Evolutionary conservation across 371 early-diverging fungal genomes (phyloP).

Genomic region (Catenaria anguillulae): DNA sequence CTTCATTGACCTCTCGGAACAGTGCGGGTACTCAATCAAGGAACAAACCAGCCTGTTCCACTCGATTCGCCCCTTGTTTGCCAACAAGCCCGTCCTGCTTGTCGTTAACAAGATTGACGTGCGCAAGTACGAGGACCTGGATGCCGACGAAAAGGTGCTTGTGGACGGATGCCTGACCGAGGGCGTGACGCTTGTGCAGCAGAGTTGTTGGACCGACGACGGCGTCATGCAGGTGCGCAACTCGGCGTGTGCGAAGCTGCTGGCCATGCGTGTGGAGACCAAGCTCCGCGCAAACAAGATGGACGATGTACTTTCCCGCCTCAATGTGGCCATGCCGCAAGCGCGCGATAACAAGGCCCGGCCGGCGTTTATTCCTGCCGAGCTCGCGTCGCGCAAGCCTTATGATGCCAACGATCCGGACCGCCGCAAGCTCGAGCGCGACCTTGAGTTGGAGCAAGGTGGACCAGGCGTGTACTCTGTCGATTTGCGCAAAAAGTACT

Average conservation of each 20-base stretch:
- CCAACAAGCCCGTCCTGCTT: slow-evolving; percentile 93
- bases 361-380: slow-evolving; percentile 71
- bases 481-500: slow-evolving; percentile 58
- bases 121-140: slow-evolving; percentile 62
- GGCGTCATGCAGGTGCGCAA: slow-evolving; percentile 94
- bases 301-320: slow-evolving; percentile 80
- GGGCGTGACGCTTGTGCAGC: slow-evolving; percentile 51
- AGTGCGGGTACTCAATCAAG: slow-evolving; percentile 95
- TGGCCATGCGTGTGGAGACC: slow-evolving; percentile 84
- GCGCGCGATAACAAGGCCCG: slow-evolving; percentile 71
- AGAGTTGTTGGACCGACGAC: slow-evolving; percentile 82
- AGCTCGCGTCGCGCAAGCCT: slow-evolving; percentile 42
- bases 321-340: slow-evolving; percentile 80
- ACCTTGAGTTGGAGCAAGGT: slow-evolving; percentile 76
- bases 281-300: slow-evolving; percentile 87
- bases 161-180: slow-evolving; percentile 55
- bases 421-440: slow-evolving; percentile 66
- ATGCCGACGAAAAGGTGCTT: slow-evolving; percentile 50
- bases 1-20: slow-evolving; percentile 98
- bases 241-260: slow-evolving; percentile 80
- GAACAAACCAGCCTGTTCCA: slow-evolving; percentile 90
- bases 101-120: slow-evolving; percentile 98
- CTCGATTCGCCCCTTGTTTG: slow-evolving; percentile 95
- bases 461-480: slow-evolving; percentile 93
- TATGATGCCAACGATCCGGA: slow-evolving; percentile 72